Evolutionary conservation across 2,329 filamentous ascomycete species (phyloP).

Genomic region (Fusarium sp.): DNA sequence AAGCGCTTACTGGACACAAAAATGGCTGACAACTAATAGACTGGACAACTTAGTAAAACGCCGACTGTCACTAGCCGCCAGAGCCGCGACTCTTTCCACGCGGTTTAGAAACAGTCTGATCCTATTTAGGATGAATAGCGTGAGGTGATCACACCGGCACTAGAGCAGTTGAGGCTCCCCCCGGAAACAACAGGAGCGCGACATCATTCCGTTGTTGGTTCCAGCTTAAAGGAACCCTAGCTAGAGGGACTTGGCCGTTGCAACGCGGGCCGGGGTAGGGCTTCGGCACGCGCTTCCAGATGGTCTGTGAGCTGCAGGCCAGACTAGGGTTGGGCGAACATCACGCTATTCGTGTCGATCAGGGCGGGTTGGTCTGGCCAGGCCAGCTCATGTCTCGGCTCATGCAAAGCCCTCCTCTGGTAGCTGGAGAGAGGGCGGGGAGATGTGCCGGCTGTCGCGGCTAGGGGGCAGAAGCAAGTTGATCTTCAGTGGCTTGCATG

Average conservation of each 20-base stretch:
- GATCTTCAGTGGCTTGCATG: neutral
- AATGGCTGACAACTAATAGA: neutral
- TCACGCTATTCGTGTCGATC: constrained; percentile 1
- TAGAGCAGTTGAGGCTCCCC: neutral
- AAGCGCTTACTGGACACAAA: neutral
- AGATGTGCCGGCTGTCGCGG: neutral
- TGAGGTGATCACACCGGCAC: neutral
- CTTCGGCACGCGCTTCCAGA: neutral
- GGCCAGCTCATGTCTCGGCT: neutral
- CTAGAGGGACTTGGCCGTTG: neutral
- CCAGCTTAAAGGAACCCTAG: neutral
- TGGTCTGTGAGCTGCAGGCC: neutral
- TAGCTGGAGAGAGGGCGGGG: neutral
- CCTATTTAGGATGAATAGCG: neutral
- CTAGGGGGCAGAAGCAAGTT: neutral
- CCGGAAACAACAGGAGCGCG: neutral
- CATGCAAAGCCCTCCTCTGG: neutral
- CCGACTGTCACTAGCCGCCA: neutral
- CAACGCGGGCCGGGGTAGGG: neutral
- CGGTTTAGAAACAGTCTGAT: neutral
- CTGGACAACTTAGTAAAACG: neutral
- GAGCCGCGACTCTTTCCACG: neutral
- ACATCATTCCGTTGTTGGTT: neutral
- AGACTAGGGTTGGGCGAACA: neutral
- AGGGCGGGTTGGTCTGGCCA: neutral